Base-by-base conservation (phyloP, 106 monocot genomes). In the Narthecium ossifragum region DNA sequence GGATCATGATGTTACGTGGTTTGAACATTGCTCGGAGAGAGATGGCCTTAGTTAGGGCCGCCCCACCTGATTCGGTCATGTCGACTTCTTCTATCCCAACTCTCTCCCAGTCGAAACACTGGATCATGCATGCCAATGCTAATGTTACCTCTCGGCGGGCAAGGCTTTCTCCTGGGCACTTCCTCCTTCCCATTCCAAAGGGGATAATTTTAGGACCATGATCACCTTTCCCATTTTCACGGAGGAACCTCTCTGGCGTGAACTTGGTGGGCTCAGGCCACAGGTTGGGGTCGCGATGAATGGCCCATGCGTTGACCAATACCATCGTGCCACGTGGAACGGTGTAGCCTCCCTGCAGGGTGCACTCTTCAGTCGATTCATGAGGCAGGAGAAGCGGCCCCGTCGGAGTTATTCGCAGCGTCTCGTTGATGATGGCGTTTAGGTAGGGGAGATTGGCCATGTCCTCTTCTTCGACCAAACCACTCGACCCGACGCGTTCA, bases 131-230 rank as follows among this genome's bases (percentile, higher is more conserved):
- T 25, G 52, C 74, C 30, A 74, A 34, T 13, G 61, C 46, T 31
- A 75, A 56, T 1, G 54, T 54, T 2, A 68, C 55, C 65, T 66
- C 57, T 31, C 66, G 17, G 53, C 53, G 60, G 1, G 57, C 73
- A 18, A 74, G 38, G 8, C 36, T 50, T 34, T 66, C 73, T 3
- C 57, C 73, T 8, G 73, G 66, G 37, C 73, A 73, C 34, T 49
- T 67, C 33, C 74, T 60, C 52, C 74, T 52, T 15, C 74, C 74
- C 74, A 62, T 62, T n/a, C 74, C 74, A 55, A 74, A 74, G 0
- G 74, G 74, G 33, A 74, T 41, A 2, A 61, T 12, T 23, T 31
- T 40, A 0, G 18, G 8, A 4, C 31, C 59, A 29, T n/a, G n/a
- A n/a, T 26, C 66, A 15, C n/a, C 30, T 34, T 57, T 27, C 4